Evolutionary conservation across 306 rosid species (phyloP).

Genomic region (Luffa acutangula): DNA sequence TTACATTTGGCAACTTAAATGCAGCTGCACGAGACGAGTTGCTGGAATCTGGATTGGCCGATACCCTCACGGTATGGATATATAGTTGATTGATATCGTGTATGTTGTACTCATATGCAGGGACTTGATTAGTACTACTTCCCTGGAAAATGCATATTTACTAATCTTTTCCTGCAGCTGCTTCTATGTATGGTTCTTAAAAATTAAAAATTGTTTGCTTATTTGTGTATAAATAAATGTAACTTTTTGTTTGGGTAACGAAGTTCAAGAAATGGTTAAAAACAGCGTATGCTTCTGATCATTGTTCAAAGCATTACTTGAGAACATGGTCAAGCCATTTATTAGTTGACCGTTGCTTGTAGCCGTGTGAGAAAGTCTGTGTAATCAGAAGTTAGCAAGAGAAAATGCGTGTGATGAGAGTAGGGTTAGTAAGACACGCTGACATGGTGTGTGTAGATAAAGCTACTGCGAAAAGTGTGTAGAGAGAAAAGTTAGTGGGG

Average conservation of each 20-base stretch:
- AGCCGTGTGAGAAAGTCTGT: neutral
- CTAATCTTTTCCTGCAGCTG: neutral
- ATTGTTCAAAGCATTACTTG: neutral
- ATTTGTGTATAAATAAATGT: neutral
- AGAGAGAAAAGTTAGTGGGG: neutral
- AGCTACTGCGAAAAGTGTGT: neutral
- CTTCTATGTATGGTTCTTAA: neutral
- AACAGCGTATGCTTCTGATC: neutral
- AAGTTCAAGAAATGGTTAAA: neutral
- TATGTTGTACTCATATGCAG: neutral
- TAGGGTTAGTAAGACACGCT: neutral
- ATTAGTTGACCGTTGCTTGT: neutral
- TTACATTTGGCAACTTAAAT: conserved; percentile 54
- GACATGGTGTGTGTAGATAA: neutral
- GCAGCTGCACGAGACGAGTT: conserved; percentile 80
- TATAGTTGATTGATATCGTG: neutral
- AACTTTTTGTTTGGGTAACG: neutral
- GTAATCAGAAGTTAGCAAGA: neutral
- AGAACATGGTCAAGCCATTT: neutral
- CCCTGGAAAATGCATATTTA: neutral
- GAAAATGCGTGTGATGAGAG: neutral
- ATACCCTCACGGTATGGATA: conserved; percentile 61
- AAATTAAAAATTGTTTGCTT: neutral
- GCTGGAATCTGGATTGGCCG: conserved; percentile 96
- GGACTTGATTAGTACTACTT: neutral